These are phyloP conservation scores for Pseudopithomyces maydicus DNA, from an alignment of 2,329 filamentous ascomycete genomes.

Conservation along the genomic window DNA sequence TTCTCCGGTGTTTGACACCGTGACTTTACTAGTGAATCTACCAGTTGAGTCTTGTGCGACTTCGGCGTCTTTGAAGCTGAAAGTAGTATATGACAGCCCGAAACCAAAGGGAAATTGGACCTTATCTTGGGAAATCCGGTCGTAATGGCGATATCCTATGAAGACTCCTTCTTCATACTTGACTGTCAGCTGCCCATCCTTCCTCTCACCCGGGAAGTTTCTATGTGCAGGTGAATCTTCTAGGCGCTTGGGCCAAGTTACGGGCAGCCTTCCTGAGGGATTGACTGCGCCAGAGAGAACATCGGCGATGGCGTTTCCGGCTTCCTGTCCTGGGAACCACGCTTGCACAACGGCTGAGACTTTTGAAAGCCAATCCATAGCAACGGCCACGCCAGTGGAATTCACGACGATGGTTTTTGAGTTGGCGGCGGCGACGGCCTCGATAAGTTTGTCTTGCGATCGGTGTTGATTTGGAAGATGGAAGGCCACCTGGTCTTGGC, in stretches of 20 bases:
- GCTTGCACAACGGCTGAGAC: constrained; percentile 47
- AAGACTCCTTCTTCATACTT: constrained; percentile 59
- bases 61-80: constrained; percentile 55
- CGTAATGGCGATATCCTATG: constrained; percentile 62
- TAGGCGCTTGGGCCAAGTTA: constrained; percentile 45
- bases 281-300: constrained; percentile 47
- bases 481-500: constrained; percentile 62
- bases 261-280: constrained; percentile 45
- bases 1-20: constrained; percentile 58
- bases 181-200: constrained; percentile 64
- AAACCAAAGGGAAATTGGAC: constrained; percentile 47
- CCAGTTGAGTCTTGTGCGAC: constrained; percentile 64
- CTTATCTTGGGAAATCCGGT: constrained; percentile 65
- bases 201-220: constrained; percentile 47
- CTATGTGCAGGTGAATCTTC: constrained; percentile 44
- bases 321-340: constrained; percentile 51
- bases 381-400: constrained; percentile 76
- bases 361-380: constrained; percentile 68
- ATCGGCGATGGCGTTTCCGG: constrained; percentile 49
- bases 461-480: constrained; percentile 59
- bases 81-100: constrained; percentile 46
- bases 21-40: constrained; percentile 39
- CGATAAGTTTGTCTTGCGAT: constrained; percentile 67
- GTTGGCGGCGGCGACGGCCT: constrained; percentile 68
- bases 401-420: constrained; percentile 73